Percentiles rank a stretch among this genome's conserved stretches.
These are phyloP conservation scores for Fusarium euwallaceae DNA, from an alignment of 2,329 filamentous ascomycete genomes.

Conservation along the genomic window DNA sequence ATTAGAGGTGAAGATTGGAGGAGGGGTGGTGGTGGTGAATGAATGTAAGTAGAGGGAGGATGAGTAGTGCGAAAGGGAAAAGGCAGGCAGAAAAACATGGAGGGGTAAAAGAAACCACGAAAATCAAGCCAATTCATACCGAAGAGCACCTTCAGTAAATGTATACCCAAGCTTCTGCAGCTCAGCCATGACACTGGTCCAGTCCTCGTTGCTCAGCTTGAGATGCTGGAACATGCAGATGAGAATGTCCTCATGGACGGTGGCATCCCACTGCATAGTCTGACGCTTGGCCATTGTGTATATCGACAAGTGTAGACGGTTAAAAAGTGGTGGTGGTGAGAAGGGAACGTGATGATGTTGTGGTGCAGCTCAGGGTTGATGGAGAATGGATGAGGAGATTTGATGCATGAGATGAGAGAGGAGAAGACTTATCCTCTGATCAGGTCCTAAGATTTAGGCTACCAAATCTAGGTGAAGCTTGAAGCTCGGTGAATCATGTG, in stretches of 20 bases:
- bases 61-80: conserved; percentile 17
- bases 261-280: conserved; percentile 57
- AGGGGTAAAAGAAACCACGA: neutral
- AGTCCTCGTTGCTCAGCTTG: conserved; percentile 50
- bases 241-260: conserved; percentile 60
- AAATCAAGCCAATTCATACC: conserved; percentile 49
- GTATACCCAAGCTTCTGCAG: conserved; percentile 55
- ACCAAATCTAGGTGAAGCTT: neutral
- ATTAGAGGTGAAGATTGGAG: conserved; percentile 12
- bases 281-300: conserved; percentile 48
- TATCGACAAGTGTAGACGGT: neutral
- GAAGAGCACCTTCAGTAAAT: conserved; percentile 57
- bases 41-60: conserved; percentile 5
- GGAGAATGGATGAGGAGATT: neutral
- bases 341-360: neutral
- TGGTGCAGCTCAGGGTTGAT: conserved; percentile 11
- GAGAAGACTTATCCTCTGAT: conserved; percentile 4
- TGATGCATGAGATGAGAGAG: conserved; percentile 4
- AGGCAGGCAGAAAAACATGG: neutral
- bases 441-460: conserved; percentile 10
- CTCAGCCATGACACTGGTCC: conserved; percentile 53
- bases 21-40: neutral
- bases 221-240: conserved; percentile 55
- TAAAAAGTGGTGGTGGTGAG: neutral
- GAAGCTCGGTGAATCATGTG: neutral